Evolutionary conservation across 140 eudicot genomes (phyloP).

Genomic region (Stevia rebaudiana): DNA sequence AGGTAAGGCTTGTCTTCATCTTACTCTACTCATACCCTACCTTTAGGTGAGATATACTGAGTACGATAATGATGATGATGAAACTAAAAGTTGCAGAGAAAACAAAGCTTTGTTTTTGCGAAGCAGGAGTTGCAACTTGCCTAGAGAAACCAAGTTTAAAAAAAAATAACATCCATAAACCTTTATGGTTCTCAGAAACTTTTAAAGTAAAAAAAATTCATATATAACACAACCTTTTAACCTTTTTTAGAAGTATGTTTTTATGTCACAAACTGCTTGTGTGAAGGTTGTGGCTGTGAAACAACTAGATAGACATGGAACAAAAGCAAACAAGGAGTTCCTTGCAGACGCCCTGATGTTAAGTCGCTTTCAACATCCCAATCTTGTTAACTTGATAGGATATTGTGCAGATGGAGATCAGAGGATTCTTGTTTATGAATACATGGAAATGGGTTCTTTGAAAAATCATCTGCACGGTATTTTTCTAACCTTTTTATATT

Average conservation of each 20-base stretch:
- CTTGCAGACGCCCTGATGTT: constrained; percentile 42
- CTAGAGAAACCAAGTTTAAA: too few relatives aligned
- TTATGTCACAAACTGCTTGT: neutral
- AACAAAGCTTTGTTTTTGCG: too few relatives aligned
- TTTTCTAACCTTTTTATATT: neutral
- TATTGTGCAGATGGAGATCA: constrained; percentile 91
- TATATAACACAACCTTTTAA: neutral
- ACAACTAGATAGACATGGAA: constrained; percentile 71
- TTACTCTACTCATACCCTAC: too few relatives aligned
- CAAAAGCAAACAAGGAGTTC: constrained; percentile 63
- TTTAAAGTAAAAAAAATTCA: too few relatives aligned
- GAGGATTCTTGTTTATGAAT: constrained; percentile 67
- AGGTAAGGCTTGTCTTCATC: too few relatives aligned
- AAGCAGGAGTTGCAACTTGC: too few relatives aligned
- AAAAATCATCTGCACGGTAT: constrained; percentile 52
- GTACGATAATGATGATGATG: too few relatives aligned
- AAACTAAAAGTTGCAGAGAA: too few relatives aligned
- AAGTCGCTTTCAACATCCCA: constrained; percentile 55
- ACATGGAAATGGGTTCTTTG: constrained; percentile 47
- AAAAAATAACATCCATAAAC: too few relatives aligned
- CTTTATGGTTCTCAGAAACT: too few relatives aligned
- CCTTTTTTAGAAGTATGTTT: neutral
- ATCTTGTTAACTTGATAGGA: constrained; percentile 56
- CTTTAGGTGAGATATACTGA: too few relatives aligned
- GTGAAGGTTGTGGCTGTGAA: constrained; percentile 66